Percentiles rank a stretch among this genome's conserved stretches.
These are phyloP conservation scores for Pezicula neosporulosa DNA, from an alignment of 2,329 filamentous ascomycete genomes.

Conservation along the genomic window DNA sequence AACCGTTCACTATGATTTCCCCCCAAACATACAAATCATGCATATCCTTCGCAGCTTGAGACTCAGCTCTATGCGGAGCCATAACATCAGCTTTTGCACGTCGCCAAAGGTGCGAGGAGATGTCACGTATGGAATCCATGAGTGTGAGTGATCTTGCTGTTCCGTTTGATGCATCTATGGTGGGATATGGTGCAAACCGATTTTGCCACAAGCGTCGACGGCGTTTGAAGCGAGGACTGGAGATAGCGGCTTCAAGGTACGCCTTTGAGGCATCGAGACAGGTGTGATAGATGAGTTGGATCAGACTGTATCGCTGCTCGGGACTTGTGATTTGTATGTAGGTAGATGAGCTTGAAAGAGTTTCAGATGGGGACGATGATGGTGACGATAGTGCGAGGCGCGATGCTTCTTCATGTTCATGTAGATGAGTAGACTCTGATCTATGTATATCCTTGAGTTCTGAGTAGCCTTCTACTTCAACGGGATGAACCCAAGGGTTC, in stretches of 20 bases:
- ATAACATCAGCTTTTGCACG: constrained; percentile 15
- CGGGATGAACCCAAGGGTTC: too few species aligned
- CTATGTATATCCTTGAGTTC: too few species aligned
- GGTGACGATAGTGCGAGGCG: neutral
- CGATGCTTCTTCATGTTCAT: too few species aligned
- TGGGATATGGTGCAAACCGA: too few species aligned
- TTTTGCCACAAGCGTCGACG: too few species aligned
- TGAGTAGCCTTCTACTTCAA: too few species aligned
- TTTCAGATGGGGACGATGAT: neutral
- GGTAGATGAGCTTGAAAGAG: constrained; percentile 7
- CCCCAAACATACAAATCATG: constrained; percentile 16
- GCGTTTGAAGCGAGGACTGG: too few species aligned
- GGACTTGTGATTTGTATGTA: neutral
- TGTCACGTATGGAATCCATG: constrained; percentile 14
- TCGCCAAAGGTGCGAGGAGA: constrained; percentile 18
- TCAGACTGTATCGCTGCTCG: neutral
- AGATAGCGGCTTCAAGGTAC: too few species aligned
- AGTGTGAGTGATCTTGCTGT: constrained; percentile 1
- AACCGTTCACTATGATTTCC: constrained; percentile 6
- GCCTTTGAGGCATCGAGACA: too few species aligned
- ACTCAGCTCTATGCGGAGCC: constrained; percentile 17
- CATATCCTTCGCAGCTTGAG: constrained; percentile 12
- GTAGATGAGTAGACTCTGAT: too few species aligned
- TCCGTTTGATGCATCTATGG: too few species aligned
- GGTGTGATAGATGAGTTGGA: too few species aligned